Evolutionary conservation across 129 eudicot genomes (phyloP), one percentile per base, ranked within the genome.

Genomic region (Flaveria linearis): DNA sequence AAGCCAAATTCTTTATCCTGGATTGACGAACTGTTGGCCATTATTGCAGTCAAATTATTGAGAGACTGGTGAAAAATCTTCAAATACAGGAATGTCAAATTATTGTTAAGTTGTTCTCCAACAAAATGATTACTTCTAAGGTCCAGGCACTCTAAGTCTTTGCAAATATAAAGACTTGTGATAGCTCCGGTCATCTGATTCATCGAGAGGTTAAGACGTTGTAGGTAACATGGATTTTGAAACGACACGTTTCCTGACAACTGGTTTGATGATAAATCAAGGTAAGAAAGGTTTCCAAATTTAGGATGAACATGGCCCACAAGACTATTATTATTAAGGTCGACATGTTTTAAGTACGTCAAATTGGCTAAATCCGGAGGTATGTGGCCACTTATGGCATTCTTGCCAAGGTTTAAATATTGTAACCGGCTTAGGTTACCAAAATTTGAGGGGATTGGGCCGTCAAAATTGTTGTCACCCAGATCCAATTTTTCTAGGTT

Each of bases 261-360:
- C 3, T 12, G 55, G 42, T 73, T 73, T 22, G 77, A 57, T 57
- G 77, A 73, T 39, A 39, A 9, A 42, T 73, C 77, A 41, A 73
- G 77, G 61, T 73, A 57, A 43, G 23, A 1, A 7, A 56, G 10
- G 4, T n/a, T 76, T 47, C 50, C 49, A 30, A 65, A 17, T 18
- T 52, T 10, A 2, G 16, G 36, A 51, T 28, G 80, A 49, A 50
- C n/a, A 3, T 13, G 12, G 18, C 80, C 80, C 17, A 39, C 30
- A 6, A 76, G 62, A 22, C 7, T 4, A 20, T 64, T 76, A 18
- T 51, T 63, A 65, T 58, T 73, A 14, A 73, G 20, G 55, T 73
- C 69, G 9, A 73, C 22, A 0, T 57, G 18, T 14, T 1, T 0
- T 11, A 73, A 18, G 26, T 41, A 4, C 6, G 1, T 8, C 22